These are phyloP conservation scores for Kwoniella botswanensis DNA, from an alignment of 768 basidiomycete species.

Conservation along the genomic window DNA sequence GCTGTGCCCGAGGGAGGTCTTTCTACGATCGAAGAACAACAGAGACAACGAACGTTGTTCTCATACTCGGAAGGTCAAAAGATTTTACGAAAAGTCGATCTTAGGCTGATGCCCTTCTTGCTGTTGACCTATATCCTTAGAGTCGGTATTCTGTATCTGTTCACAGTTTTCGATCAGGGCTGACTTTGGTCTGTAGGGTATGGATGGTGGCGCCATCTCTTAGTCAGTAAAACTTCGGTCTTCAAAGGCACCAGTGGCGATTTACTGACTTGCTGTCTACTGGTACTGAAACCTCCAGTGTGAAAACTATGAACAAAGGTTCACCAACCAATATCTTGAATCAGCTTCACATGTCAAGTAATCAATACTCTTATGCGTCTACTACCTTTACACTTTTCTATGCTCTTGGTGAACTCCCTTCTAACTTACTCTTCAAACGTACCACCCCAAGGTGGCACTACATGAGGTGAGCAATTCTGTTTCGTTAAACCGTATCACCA, in stretches of 20 bases:
- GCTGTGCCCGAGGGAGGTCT: slow-evolving; percentile 6
- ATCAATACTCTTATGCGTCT: slow-evolving; percentile 37
- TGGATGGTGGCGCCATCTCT: slow-evolving; percentile 20
- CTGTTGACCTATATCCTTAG: slow-evolving; percentile 19
- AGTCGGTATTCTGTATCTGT: background rate
- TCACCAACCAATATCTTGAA: slow-evolving; percentile 39
- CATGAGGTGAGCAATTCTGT: slow-evolving; percentile 13
- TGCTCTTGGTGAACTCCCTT: slow-evolving; percentile 41
- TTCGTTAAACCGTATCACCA: background rate
- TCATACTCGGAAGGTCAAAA: slow-evolving; percentile 18
- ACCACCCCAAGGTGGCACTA: slow-evolving; percentile 37
- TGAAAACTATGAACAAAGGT: slow-evolving; percentile 38
- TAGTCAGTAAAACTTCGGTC: slow-evolving; percentile 9
- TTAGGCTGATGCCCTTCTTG: slow-evolving; percentile 18
- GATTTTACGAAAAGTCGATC: slow-evolving; percentile 18
- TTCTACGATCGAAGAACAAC: slow-evolving; percentile 18
- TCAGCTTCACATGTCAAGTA: slow-evolving; percentile 35
- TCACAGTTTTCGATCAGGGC: background rate
- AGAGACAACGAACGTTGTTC: slow-evolving; percentile 14
- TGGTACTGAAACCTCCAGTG: slow-evolving; percentile 28
- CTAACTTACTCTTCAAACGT: slow-evolving; percentile 42
- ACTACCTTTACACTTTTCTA: slow-evolving; percentile 44
- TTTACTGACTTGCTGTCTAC: background rate
- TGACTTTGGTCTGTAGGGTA: background rate
- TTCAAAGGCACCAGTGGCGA: background rate